Evolutionary conservation across 257 asterid genomes (phyloP), one percentile per base, ranked within the genome.

Genomic region (Orobanche coerulescens): DNA sequence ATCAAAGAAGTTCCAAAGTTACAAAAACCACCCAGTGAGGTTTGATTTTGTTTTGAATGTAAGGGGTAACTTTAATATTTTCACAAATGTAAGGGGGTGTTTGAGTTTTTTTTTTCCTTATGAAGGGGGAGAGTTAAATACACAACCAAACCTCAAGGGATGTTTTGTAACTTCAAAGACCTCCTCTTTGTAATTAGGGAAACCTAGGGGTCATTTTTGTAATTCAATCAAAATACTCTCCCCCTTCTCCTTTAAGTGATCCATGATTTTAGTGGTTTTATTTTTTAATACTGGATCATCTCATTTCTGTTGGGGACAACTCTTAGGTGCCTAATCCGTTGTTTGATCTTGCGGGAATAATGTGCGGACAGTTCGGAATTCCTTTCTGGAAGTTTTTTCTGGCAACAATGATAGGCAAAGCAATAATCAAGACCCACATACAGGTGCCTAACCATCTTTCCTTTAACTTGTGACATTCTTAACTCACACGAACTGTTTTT

Each of bases 321-420:
- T n/a, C n/a, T n/a, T 74, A 89, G 97, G 94, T 89, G 31, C 97
- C 97, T 10, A 89, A 89, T 86, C 97, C 97, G 58, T 71, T 89
- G 70, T 89, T 89, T 74, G 97, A 89, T 71, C 86, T 89, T 44
- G 95, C 95, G 26, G 97, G 97, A 62, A 89, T 89, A 69, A 89
- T 89, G 95, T 89, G 97, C 39, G 96, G 96, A 51, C 96, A 89
- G 72, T 89, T 89, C 19, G 94, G 92, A 47, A 77, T 89, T 61
- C 90, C 97, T 66, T 89, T 89, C 73, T 89, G 95, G 97, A 77
- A 89, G 73, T 89, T 89, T 64, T 89, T 89, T 68, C 58, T 86
- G 23, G 95, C 97, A 50, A 86, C 97, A 5, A 66, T 84, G 79
- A 80, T 89, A 23, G 97, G 97, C 62, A 89, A 89, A 78, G 97